A percentile compares a stretch with the other conserved stretches of the same genome.
These are phyloP conservation scores for Alternaria viburni DNA, from an alignment of 2,329 filamentous ascomycete genomes.

Conservation along the genomic window DNA sequence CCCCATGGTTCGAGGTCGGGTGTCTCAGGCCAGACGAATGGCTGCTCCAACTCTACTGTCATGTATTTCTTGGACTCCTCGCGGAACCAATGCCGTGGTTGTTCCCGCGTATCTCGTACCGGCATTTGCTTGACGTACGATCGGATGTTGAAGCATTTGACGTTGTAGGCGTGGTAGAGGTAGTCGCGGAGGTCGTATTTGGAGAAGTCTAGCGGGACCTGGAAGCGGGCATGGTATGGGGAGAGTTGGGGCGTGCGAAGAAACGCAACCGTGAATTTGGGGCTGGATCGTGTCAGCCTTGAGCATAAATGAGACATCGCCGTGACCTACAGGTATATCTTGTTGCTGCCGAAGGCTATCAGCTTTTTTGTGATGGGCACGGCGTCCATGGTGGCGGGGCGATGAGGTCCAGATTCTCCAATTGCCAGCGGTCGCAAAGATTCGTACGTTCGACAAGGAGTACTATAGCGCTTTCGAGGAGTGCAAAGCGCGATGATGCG, in stretches of 20 bases:
- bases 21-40: slow-evolving; percentile 84
- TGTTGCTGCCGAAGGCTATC: slow-evolving; percentile 51
- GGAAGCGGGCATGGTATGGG: slow-evolving; percentile 84
- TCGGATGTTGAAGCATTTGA: slow-evolving; percentile 72
- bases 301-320: not conserved
- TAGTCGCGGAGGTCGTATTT: slow-evolving; percentile 98
- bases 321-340: slow-evolving; percentile 55
- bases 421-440: not conserved
- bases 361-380: slow-evolving; percentile 42
- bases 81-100: slow-evolving; percentile 67
- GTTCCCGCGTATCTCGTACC: slow-evolving; percentile 60
- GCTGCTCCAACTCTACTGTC: slow-evolving; percentile 86
- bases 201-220: slow-evolving; percentile 88
- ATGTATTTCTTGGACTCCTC: slow-evolving; percentile 84
- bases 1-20: slow-evolving; percentile 58
- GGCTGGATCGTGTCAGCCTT: slow-evolving; percentile 59
- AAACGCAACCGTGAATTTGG: slow-evolving; percentile 80
- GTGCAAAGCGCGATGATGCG: slow-evolving; percentile 4
- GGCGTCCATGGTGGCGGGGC: slow-evolving; percentile 31
- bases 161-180: slow-evolving; percentile 82
- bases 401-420: not conserved
- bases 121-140: slow-evolving; percentile 78
- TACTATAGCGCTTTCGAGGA: not conserved
- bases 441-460: not conserved
- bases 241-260: slow-evolving; percentile 75